Evolutionary conservation across 768 basidiomycete species (phyloP).

Genomic region (Tulasnella sp.): DNA sequence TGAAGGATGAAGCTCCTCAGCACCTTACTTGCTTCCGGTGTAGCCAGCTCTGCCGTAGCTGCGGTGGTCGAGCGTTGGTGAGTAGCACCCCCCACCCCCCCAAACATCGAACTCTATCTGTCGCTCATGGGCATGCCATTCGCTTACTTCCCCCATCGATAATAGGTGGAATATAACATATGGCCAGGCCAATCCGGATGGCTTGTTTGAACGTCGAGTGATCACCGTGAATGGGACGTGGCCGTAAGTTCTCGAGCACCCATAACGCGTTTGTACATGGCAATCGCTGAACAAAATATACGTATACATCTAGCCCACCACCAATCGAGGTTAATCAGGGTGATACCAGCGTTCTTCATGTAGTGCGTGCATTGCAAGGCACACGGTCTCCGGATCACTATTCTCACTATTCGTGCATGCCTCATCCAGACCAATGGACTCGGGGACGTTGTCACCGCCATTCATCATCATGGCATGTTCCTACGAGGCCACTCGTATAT

Average conservation of each 20-base stretch:
- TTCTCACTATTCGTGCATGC: background rate
- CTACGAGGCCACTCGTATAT: conserved; percentile 81
- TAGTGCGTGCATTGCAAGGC: conserved; percentile 23
- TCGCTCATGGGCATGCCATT: no score
- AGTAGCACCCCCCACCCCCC: background rate
- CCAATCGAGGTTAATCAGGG: conserved; percentile 59
- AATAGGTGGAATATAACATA: conserved; percentile 87
- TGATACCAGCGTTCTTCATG: conserved; percentile 71
- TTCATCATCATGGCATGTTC: conserved; percentile 95
- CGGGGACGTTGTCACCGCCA: conserved; percentile 50
- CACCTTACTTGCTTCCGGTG: conserved; percentile 16
- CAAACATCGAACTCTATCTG: background rate
- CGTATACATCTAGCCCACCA: conserved; percentile 50
- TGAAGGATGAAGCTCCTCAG: conserved; percentile 23
- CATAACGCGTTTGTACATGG: background rate
- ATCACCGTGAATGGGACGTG: conserved; percentile 88
- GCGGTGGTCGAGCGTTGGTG: conserved; percentile 27
- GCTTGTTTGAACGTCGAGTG: conserved; percentile 59
- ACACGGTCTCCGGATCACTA: background rate
- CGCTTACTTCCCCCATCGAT: no score
- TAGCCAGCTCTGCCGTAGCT: conserved; percentile 17
- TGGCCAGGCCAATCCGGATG: conserved; percentile 75
- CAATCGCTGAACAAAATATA: background rate
- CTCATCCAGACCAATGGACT: conserved; percentile 38
- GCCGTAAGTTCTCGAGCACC: conserved; percentile 52